These are phyloP conservation scores for Fusarium succisae DNA, from an alignment of 2,329 filamentous ascomycete genomes.

Conservation along the genomic window DNA sequence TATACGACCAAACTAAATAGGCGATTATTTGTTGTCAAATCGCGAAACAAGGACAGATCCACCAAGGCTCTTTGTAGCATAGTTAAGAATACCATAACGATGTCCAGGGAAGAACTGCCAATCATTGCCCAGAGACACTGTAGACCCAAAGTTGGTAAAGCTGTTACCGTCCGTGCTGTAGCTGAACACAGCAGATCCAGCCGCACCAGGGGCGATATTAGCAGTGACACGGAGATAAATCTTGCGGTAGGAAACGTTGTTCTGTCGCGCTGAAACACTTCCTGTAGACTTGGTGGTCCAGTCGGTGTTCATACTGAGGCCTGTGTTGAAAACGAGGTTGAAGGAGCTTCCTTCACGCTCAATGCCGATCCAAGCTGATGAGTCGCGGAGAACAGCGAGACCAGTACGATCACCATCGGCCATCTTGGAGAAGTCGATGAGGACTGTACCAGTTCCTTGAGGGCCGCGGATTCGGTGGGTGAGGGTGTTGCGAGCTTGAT, in stretches of 20 bases:
- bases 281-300: slow-evolving; percentile 12
- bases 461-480: slow-evolving; percentile 5
- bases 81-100: slow-evolving; percentile 9
- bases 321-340: slow-evolving; percentile 1
- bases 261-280: background rate
- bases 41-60: background rate
- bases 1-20: background rate
- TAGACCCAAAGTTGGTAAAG: background rate
- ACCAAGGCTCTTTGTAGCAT: background rate
- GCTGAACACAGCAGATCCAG: slow-evolving; percentile 8
- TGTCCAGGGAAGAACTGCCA: slow-evolving; percentile 12
- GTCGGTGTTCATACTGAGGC: background rate
- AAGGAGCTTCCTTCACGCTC: slow-evolving; percentile 7
- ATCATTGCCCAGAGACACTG: background rate
- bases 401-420: slow-evolving; percentile 2
- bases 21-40: background rate
- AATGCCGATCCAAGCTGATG: slow-evolving; percentile 5
- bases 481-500: slow-evolving; percentile 11
- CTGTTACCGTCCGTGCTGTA: background rate
- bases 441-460: background rate
- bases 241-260: slow-evolving; percentile 4
- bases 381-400: background rate
- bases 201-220: background rate
- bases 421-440: slow-evolving; percentile 7
- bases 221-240: slow-evolving; percentile 1